phyloP scores from a whole-genome alignment of 208 protist species.

The Trypanosoma caninum region DNA sequence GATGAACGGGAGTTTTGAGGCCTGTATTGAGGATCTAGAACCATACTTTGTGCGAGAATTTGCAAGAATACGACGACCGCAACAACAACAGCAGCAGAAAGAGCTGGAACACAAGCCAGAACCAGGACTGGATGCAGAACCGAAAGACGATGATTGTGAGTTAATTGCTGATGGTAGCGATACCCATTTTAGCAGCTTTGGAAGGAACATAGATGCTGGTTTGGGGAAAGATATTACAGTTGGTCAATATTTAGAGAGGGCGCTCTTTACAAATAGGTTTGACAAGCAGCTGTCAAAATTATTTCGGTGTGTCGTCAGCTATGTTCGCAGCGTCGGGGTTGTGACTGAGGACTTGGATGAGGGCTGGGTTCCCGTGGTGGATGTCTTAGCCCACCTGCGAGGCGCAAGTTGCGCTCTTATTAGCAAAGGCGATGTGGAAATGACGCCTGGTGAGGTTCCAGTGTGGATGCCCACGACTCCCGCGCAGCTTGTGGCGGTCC shows the following conservation, averaged over 20 bases:
- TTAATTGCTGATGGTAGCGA: no score
- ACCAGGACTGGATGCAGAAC: no score
- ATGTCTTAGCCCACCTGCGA: background rate
- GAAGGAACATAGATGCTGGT: no score
- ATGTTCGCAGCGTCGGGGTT: background rate
- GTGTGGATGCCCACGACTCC: background rate
- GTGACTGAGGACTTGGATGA: background rate
- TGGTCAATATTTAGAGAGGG: no score
- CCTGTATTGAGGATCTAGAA: conserved; percentile 8
- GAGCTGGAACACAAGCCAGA: background rate
- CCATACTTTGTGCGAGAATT: conserved; percentile 15
- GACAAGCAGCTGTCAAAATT: background rate
- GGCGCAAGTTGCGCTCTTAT: background rate
- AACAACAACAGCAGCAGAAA: background rate
- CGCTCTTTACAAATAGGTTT: background rate
- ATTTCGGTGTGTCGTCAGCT: background rate
- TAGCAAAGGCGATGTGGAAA: background rate
- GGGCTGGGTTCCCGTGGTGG: conserved; percentile 4
- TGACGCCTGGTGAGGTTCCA: background rate
- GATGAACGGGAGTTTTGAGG: conserved; percentile 18
- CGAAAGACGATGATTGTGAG: no score
- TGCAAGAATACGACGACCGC: background rate
- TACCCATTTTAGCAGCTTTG: no score
- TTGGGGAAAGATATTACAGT: no score
- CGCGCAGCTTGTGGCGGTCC: background rate